Evolutionary conservation across 345 rosid species (phyloP).

Genomic region (Populus nigra): DNA sequence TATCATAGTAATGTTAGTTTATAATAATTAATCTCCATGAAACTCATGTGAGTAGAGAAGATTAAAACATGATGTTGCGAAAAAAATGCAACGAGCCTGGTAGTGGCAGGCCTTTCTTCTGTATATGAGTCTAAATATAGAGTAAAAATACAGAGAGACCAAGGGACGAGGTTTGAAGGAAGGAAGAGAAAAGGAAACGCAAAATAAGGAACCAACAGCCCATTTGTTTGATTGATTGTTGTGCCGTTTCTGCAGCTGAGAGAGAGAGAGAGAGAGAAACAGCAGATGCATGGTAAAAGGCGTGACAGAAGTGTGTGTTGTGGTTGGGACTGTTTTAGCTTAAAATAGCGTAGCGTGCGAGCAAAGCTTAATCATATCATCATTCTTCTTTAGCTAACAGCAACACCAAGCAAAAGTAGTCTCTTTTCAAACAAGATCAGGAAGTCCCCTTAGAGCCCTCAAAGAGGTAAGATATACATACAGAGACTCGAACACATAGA

Average conservation of each 20-base stretch:
- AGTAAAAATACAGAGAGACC: neutral
- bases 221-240: neutral
- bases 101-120: neutral
- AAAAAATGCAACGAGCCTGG: slow-evolving; percentile 1
- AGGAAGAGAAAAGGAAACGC: slow-evolving; percentile 13
- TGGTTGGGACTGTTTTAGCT: slow-evolving; percentile 24
- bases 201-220: slow-evolving; percentile 24
- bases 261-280: neutral
- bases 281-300: slow-evolving; percentile 14
- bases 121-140: slow-evolving; percentile 25
- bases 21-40: too few relatives aligned
- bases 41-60: neutral
- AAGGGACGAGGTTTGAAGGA: slow-evolving; percentile 8
- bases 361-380: slow-evolving; percentile 23
- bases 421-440: neutral
- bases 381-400: neutral
- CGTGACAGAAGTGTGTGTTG: slow-evolving; percentile 13
- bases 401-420: neutral
- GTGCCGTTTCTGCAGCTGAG: slow-evolving; percentile 5
- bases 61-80: neutral
- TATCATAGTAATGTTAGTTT: too few relatives aligned
- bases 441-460: neutral
- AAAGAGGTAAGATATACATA: neutral
- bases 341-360: slow-evolving; percentile 28
- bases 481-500: neutral